phyloP scores from a whole-genome alignment of 768 basidiomycete species.

The Boletus vermiculosoides region DNA sequence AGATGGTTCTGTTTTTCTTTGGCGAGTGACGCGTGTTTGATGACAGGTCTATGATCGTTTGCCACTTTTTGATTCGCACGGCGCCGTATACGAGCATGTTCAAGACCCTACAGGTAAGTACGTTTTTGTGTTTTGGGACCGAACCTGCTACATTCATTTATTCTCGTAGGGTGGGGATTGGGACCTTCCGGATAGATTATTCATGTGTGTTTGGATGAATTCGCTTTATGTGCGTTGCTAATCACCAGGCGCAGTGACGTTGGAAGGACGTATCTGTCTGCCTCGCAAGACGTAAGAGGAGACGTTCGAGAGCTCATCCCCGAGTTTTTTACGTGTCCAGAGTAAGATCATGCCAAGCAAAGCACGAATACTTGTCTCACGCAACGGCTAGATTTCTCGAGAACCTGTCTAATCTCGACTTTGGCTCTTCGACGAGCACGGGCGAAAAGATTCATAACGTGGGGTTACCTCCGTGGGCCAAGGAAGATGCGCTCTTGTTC shows the following conservation, averaged over 20 bases:
- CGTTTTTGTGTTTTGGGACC: slow-evolving; percentile 4
- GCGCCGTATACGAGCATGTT: slow-evolving; percentile 94
- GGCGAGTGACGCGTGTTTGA: slow-evolving; percentile 1
- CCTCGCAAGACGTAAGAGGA: slow-evolving; percentile 80
- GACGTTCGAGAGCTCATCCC: slow-evolving; percentile 94
- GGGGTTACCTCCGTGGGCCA: slow-evolving; percentile 88
- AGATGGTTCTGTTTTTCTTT: neutral
- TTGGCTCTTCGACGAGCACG: slow-evolving; percentile 68
- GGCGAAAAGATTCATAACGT: slow-evolving; percentile 86
- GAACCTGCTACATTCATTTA: neutral
- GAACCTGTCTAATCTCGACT: slow-evolving; percentile 76
- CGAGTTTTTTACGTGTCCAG: slow-evolving; percentile 82
- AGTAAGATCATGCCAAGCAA: slow-evolving; percentile 41
- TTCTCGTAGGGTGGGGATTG: slow-evolving; percentile 79
- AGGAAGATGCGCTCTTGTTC: slow-evolving; percentile 79
- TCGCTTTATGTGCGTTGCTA: neutral
- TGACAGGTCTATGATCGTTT: slow-evolving; percentile 83
- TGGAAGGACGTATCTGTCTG: slow-evolving; percentile 78
- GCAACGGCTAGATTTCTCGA: slow-evolving; percentile 65
- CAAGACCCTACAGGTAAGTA: slow-evolving; percentile 69
- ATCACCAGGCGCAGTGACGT: slow-evolving; percentile 54
- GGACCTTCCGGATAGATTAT: slow-evolving; percentile 88
- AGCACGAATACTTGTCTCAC: neutral
- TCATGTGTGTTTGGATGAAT: slow-evolving; percentile 47
- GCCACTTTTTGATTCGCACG: slow-evolving; percentile 88